Percentiles rank a stretch among this genome's conserved stretches.
These are phyloP conservation scores for Penicillium verrucosum DNA, from an alignment of 2,329 filamentous ascomycete species.

Conservation along the genomic window DNA sequence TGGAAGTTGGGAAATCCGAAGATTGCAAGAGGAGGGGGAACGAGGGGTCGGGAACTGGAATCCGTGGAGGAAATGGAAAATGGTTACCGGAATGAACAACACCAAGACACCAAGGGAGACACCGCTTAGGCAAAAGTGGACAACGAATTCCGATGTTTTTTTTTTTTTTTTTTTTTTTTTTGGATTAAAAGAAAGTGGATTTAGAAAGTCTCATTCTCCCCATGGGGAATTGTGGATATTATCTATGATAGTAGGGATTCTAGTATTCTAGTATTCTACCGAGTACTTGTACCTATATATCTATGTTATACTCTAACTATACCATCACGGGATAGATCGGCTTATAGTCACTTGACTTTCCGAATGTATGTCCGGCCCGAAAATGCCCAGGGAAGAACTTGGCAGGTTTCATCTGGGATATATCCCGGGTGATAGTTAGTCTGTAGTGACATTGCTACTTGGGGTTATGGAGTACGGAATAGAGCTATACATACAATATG, in stretches of 20 bases:
- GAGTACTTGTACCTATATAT: too few relatives aligned
- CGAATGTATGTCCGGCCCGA: neutral
- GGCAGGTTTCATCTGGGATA: neutral
- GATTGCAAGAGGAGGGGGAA: conserved; percentile 2
- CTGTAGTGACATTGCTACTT: neutral
- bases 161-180: too few relatives aligned
- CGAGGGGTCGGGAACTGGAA: conserved; percentile 21
- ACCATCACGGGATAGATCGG: conserved; percentile 2
- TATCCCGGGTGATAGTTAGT: neutral
- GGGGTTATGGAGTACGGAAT: too few relatives aligned
- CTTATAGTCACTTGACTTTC: neutral
- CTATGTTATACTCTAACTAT: neutral
- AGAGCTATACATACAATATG: too few relatives aligned
- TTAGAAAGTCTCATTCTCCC: neutral
- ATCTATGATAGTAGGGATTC: neutral
- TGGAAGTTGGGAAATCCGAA: conserved; percentile 13
- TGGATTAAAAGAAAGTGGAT: neutral
- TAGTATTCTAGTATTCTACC: too few relatives aligned
- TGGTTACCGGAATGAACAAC: conserved; percentile 1
- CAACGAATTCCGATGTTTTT: conserved; percentile 1
- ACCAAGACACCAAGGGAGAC: too few relatives aligned
- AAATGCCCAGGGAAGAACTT: neutral
- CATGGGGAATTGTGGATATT: neutral
- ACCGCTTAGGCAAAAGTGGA: neutral
- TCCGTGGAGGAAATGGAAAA: conserved; percentile 14